phyloP scores from a whole-genome alignment of 176 grass and related monocot genomes.

The Avena sativa region DNA sequence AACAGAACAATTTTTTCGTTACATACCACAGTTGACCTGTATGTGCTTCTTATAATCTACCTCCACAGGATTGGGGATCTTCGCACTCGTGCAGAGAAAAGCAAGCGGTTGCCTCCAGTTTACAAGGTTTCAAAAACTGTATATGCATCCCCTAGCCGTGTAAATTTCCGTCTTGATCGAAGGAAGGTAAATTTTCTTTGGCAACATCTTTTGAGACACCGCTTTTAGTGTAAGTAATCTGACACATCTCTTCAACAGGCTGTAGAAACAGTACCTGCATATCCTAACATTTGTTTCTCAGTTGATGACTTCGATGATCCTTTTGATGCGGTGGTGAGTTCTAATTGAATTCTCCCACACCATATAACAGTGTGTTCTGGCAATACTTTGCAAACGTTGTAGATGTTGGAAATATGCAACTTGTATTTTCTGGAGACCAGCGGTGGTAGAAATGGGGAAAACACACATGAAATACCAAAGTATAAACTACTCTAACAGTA shows the following conservation, averaged over 20 bases:
- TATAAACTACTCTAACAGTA: background rate
- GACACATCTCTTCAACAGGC: slow-evolving; percentile 54
- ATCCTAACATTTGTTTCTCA: slow-evolving; percentile 93
- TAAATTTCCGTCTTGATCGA: slow-evolving; percentile 95
- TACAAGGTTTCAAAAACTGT: slow-evolving; percentile 99
- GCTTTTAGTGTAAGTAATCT: slow-evolving; percentile 1
- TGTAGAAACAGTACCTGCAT: slow-evolving; percentile 84
- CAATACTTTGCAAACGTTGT: background rate
- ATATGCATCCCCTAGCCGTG: slow-evolving; percentile 93
- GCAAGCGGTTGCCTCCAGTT: slow-evolving; percentile 60
- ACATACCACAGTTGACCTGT: background rate
- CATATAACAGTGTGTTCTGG: background rate
- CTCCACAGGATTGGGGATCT: slow-evolving; percentile 69
- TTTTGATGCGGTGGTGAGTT: slow-evolving; percentile 95
- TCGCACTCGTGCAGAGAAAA: slow-evolving; percentile 56
- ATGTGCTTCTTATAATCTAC: slow-evolving; percentile 25
- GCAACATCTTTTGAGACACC: slow-evolving; percentile 22
- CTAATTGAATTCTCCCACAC: background rate
- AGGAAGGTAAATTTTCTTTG: slow-evolving; percentile 68
- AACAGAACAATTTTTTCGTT: background rate
- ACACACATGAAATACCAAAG: background rate
- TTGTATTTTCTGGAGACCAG: background rate
- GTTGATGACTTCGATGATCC: slow-evolving; percentile 98
- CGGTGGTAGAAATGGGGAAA: background rate
- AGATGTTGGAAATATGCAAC: background rate